Evolutionary conservation across 768 basidiomycete genomes (phyloP).

Genomic region (Mycena metata): DNA sequence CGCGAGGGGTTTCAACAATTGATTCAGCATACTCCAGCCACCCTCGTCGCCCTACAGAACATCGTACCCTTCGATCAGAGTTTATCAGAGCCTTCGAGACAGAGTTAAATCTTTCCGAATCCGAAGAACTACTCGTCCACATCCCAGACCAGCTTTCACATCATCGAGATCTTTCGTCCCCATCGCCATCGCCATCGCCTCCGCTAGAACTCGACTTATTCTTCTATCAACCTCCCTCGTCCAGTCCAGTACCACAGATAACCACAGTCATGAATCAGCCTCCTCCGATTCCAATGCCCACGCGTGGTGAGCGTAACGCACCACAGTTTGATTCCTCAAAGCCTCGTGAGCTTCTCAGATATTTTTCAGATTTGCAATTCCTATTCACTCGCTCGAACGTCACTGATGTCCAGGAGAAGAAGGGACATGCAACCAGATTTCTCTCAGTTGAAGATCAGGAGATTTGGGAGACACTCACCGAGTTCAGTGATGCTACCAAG

Average conservation of each 20-base stretch:
- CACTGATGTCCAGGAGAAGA: constrained; percentile 31
- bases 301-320: constrained; percentile 33
- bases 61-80: constrained; percentile 2
- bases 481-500: constrained; percentile 19
- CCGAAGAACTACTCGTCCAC: no score
- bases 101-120: neutral
- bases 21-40: constrained; percentile 12
- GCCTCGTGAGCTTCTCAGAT: constrained; percentile 37
- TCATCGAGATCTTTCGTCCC: no score
- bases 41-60: neutral
- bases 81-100: neutral
- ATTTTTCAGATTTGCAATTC: constrained; percentile 38
- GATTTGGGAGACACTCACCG: constrained; percentile 35
- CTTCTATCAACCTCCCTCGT: neutral
- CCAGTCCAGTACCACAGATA: neutral
- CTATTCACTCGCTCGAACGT: constrained; percentile 20
- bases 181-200: neutral
- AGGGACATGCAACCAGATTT: constrained; percentile 29
- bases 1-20: constrained; percentile 34
- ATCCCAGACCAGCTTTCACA: no score
- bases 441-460: constrained; percentile 34
- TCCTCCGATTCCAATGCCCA: no score
- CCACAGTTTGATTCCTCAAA: constrained; percentile 36
- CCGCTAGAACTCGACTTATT: neutral
- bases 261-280: no score